Percentiles rank a stretch among this genome's conserved stretches.
phyloP scores from a whole-genome alignment of 371 early-diverging fungal genomes.

The Mucor irregularis region DNA sequence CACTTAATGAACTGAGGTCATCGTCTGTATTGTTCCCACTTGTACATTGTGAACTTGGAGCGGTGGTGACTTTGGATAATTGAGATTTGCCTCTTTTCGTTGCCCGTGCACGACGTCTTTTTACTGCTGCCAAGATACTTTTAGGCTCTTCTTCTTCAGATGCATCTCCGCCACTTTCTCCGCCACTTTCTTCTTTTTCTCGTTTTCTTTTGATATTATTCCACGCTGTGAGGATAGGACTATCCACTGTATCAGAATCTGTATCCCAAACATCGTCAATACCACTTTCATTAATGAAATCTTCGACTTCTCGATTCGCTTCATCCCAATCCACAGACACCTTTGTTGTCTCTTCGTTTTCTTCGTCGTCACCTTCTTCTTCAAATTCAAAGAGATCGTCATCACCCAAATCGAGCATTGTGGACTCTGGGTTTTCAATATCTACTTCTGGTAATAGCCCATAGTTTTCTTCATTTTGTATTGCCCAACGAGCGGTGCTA shows the following conservation, averaged over 20 bases:
- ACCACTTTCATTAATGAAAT: constrained; percentile 57
- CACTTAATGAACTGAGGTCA: constrained; percentile 29
- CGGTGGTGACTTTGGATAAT: constrained; percentile 33
- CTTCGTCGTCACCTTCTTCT: constrained; percentile 37
- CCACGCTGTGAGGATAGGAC: neutral
- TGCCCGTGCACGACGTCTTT: neutral
- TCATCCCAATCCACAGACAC: constrained; percentile 60
- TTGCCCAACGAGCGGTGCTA: constrained; percentile 57
- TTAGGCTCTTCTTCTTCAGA: constrained; percentile 26
- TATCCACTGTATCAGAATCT: constrained; percentile 33
- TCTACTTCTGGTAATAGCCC: constrained; percentile 28
- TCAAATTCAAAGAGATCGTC: too few species aligned
- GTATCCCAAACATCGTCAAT: constrained; percentile 55
- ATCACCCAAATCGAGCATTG: constrained; percentile 28
- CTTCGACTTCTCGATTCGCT: constrained; percentile 58
- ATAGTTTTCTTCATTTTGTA: constrained; percentile 58
- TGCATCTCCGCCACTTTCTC: constrained; percentile 26
- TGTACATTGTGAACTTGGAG: constrained; percentile 11
- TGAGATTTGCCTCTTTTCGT: constrained; percentile 29
- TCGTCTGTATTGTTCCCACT: constrained; percentile 21
- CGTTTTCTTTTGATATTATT: constrained; percentile 11
- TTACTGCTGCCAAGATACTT: constrained; percentile 15
- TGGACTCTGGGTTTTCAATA: constrained; percentile 37
- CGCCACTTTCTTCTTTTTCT: constrained; percentile 16
- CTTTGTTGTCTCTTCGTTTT: constrained; percentile 47